A percentile compares a stretch with the other conserved stretches of the same genome.
Conservation (phyloP, 139 green algal species). For the Volvox reticuliferus region DNA sequence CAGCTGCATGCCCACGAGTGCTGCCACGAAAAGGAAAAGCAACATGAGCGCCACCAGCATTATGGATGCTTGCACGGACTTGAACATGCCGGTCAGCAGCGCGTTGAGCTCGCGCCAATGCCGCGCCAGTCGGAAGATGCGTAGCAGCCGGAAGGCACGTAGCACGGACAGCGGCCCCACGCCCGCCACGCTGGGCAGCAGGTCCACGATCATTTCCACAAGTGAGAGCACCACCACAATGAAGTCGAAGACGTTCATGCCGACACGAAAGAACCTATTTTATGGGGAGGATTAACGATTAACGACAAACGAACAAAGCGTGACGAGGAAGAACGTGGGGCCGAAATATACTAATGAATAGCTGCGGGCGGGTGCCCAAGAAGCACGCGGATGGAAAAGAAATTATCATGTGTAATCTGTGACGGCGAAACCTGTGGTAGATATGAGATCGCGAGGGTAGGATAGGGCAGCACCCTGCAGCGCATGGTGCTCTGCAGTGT, state of each 20-base stretch:
- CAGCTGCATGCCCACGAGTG: conserved; percentile 83
- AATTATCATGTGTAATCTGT: too few relatives aligned
- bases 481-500: too few relatives aligned
- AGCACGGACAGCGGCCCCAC: conserved; percentile 77
- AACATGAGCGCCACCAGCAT: conserved; percentile 73
- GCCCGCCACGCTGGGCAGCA: conserved; percentile 52
- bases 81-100: conserved; percentile 76
- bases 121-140: conserved; percentile 79
- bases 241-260: conserved; percentile 77
- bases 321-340: too few relatives aligned
- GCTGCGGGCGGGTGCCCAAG: too few relatives aligned
- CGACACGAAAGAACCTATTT: conserved; percentile 63
- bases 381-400: too few relatives aligned
- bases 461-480: too few relatives aligned
- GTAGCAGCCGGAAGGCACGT: conserved; percentile 76
- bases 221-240: conserved; percentile 74
- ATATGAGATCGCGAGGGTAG: too few relatives aligned
- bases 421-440: too few relatives aligned
- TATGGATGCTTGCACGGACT: conserved; percentile 53
- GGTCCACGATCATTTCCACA: conserved; percentile 75
- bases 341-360: too few relatives aligned
- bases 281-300: too few relatives aligned
- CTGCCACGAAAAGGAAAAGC: conserved; percentile 81
- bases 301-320: too few relatives aligned
- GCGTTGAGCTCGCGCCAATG: conserved; percentile 78